A percentile compares a stretch with the other conserved stretches of the same genome.
phyloP scores from a whole-genome alignment of 2,329 filamentous ascomycete genomes.

The Ceratocystis cacaofunesta region DNA sequence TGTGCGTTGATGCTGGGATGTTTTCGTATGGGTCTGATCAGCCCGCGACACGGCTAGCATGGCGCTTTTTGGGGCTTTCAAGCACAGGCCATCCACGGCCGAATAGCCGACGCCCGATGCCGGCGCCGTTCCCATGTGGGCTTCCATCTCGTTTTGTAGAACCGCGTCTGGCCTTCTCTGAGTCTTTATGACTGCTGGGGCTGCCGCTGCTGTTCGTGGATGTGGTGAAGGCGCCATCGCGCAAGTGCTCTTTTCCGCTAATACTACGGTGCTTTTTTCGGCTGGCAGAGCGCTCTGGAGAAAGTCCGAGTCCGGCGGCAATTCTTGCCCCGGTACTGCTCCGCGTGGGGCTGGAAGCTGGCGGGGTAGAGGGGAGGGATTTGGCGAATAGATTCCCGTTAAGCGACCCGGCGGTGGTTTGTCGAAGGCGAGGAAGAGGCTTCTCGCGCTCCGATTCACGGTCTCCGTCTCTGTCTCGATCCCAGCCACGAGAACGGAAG shows the following conservation, averaged over 20 bases:
- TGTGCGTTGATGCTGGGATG: neutral
- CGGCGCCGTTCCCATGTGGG: neutral
- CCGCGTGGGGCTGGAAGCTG: constrained; percentile 9
- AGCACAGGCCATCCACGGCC: constrained; percentile 6
- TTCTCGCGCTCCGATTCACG: constrained; percentile 14
- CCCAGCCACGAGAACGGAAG: constrained; percentile 8
- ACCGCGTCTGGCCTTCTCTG: neutral
- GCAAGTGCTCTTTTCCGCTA: neutral
- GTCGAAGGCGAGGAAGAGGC: constrained; percentile 15
- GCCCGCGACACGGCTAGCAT: constrained; percentile 5
- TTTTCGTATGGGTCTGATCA: neutral
- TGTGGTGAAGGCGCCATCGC: neutral
- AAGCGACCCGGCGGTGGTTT: constrained; percentile 13
- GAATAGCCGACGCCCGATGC: constrained; percentile 7
- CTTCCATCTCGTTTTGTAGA: constrained; percentile 6
- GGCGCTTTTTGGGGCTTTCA: constrained; percentile 14
- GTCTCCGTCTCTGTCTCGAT: constrained; percentile 4
- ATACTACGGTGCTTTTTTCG: constrained; percentile 1
- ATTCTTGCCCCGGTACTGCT: constrained; percentile 10
- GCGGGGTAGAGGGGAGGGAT: constrained; percentile 8
- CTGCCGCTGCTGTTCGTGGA: neutral
- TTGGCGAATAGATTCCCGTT: constrained; percentile 11
- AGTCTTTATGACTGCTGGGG: neutral
- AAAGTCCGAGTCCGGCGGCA: constrained; percentile 9
- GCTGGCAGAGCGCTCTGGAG: neutral